Evolutionary conservation across 768 basidiomycete species (phyloP).

Genomic region (Leccinum disarticulatum): DNA sequence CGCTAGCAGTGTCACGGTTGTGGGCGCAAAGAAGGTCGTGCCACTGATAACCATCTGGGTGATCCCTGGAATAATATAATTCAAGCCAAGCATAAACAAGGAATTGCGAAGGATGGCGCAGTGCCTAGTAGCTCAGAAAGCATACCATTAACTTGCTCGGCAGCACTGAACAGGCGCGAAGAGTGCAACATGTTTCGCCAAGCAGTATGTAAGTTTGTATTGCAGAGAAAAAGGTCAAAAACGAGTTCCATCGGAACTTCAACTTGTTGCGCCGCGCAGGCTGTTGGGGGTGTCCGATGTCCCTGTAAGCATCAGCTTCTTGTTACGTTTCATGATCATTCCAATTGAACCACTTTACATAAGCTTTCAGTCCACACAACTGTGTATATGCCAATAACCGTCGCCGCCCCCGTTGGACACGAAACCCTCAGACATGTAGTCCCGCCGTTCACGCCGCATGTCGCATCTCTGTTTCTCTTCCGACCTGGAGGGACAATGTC

Average conservation of each 20-base stretch:
- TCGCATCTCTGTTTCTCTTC: conserved; percentile 88
- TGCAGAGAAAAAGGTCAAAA: too few relatives aligned
- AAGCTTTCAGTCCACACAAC: background rate
- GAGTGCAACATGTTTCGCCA: background rate
- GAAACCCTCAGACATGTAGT: conserved; percentile 48
- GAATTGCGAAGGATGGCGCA: background rate
- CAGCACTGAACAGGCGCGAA: background rate
- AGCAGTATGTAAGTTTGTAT: too few relatives aligned
- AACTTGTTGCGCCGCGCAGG: background rate
- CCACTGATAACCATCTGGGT: background rate
- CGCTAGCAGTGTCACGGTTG: background rate
- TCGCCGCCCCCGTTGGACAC: conserved; percentile 6
- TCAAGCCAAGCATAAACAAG: background rate
- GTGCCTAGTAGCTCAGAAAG: background rate
- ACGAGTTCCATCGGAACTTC: too few relatives aligned
- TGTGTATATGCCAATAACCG: background rate
- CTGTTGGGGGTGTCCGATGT: background rate
- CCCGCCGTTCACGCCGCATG: too few relatives aligned
- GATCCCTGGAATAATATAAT: background rate
- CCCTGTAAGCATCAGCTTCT: background rate
- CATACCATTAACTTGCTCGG: background rate
- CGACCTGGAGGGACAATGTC: conserved; percentile 91
- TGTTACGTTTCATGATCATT: background rate
- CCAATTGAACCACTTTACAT: too few relatives aligned
- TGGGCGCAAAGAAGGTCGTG: conserved; percentile 1